These are phyloP conservation scores for Leptographium radiaticola DNA, from an alignment of 2,329 filamentous ascomycete species.

Conservation along the genomic window DNA sequence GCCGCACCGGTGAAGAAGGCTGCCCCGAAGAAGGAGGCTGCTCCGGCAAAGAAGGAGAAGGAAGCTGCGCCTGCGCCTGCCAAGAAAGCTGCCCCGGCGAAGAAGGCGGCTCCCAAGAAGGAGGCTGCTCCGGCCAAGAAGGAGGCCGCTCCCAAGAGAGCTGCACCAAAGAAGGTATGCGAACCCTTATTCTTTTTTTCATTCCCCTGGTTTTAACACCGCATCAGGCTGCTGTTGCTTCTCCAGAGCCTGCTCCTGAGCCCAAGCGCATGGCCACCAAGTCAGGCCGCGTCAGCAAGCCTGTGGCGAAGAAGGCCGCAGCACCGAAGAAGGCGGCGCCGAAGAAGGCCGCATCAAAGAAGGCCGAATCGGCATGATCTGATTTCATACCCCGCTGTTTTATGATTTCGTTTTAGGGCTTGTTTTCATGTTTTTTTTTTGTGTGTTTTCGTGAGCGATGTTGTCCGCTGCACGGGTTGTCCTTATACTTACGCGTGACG, in stretches of 20 bases:
- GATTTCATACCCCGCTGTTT: slow-evolving; percentile 6
- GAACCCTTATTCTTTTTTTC: slow-evolving; percentile 1
- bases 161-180: slow-evolving; percentile 27
- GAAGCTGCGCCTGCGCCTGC: slow-evolving; percentile 13
- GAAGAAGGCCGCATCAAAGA: slow-evolving; percentile 7
- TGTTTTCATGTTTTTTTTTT: background rate
- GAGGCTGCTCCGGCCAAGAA: slow-evolving; percentile 12
- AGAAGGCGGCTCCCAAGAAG: slow-evolving; percentile 27
- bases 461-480: slow-evolving; percentile 6
- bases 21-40: slow-evolving; percentile 20
- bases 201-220: slow-evolving; percentile 14
- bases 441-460: slow-evolving; percentile 1
- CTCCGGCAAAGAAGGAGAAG: slow-evolving; percentile 19
- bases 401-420: no score
- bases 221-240: slow-evolving; percentile 23
- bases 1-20: slow-evolving; percentile 20
- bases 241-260: slow-evolving; percentile 40
- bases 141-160: slow-evolving; percentile 13
- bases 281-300: slow-evolving; percentile 73
- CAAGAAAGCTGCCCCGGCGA: slow-evolving; percentile 12
- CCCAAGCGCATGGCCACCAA: slow-evolving; percentile 69
- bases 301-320: slow-evolving; percentile 31
- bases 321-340: slow-evolving; percentile 30
- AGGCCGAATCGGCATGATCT: slow-evolving; percentile 2
- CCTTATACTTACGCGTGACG: slow-evolving; percentile 11